Conservation (phyloP, 2,329 filamentous ascomycete genomes). For the Exserohilum turcica region DNA sequence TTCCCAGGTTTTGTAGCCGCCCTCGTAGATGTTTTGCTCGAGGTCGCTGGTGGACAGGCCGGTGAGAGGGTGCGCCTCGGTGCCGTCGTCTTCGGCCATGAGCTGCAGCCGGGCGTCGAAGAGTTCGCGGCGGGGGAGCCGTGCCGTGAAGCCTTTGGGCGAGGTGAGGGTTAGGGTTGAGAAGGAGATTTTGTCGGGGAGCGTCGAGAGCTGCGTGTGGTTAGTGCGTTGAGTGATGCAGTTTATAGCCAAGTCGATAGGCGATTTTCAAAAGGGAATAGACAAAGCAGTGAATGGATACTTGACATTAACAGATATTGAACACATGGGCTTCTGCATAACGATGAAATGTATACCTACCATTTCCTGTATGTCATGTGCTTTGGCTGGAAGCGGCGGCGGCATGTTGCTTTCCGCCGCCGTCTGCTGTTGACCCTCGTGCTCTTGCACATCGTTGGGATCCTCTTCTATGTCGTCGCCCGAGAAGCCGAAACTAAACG, state of each 20-base stretch:
- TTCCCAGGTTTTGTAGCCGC: constrained; percentile 90
- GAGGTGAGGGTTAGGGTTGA: constrained; percentile 64
- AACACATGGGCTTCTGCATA: no score
- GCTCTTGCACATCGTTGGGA: constrained; percentile 39
- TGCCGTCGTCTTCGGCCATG: constrained; percentile 68
- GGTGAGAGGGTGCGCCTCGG: constrained; percentile 33
- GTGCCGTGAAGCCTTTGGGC: constrained; percentile 60
- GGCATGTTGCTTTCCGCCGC: constrained; percentile 22
- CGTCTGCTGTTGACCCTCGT: constrained; percentile 2
- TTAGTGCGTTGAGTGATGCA: neutral
- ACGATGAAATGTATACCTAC: constrained; percentile 49
- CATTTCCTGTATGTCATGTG: constrained; percentile 55
- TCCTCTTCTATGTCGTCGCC: constrained; percentile 63
- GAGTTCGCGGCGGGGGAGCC: constrained; percentile 73
- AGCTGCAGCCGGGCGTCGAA: constrained; percentile 83
- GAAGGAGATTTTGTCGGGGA: constrained; percentile 78
- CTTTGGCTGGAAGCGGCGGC: constrained; percentile 45
- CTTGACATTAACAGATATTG: no score
- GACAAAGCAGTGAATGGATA: no score
- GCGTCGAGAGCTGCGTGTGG: constrained; percentile 54
- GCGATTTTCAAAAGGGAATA: no score
- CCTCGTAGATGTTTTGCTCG: constrained; percentile 81
- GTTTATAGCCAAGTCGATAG: no score
- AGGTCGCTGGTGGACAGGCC: constrained; percentile 63
- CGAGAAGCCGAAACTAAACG: constrained; percentile 64